phyloP scores from a whole-genome alignment of 2,329 filamentous ascomycete species.

The Chaetomiaceae sp. region DNA sequence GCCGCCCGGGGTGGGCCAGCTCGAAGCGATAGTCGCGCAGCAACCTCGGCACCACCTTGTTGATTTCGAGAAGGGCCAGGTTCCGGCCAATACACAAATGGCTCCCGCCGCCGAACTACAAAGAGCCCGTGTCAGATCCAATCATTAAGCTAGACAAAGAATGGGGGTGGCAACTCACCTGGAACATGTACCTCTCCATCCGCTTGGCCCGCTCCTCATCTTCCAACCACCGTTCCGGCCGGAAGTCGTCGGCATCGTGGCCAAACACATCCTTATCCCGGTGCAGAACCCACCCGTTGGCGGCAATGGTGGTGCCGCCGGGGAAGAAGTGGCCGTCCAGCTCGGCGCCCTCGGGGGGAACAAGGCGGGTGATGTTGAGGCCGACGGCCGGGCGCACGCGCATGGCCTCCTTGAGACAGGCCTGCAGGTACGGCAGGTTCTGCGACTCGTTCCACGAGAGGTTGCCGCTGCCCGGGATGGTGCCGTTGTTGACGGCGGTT shows the following conservation, averaged over 20 bases:
- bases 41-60: constrained; percentile 53
- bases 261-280: constrained; percentile 46
- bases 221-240: constrained; percentile 52
- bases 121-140: not conserved
- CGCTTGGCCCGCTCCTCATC: constrained; percentile 38
- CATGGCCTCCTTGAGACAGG: constrained; percentile 52
- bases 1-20: constrained; percentile 45
- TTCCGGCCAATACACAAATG: constrained; percentile 53
- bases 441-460: constrained; percentile 46
- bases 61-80: constrained; percentile 52
- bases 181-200: constrained; percentile 54
- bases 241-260: constrained; percentile 45
- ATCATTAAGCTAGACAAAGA: not conserved
- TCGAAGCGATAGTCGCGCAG: constrained; percentile 51
- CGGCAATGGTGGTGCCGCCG: constrained; percentile 48
- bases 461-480: constrained; percentile 37
- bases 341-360: constrained; percentile 47
- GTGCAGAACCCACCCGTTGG: constrained; percentile 52
- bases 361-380: constrained; percentile 48
- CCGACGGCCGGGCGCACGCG: constrained; percentile 52
- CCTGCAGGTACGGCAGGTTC: constrained; percentile 49
- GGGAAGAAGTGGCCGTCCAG: constrained; percentile 48
- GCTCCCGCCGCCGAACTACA: constrained; percentile 48
- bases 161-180: constrained; percentile 35
- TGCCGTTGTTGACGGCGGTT: constrained; percentile 33